Evolutionary conservation across 768 basidiomycete genomes (phyloP).

Genomic region (Boletus tylopilopsis): DNA sequence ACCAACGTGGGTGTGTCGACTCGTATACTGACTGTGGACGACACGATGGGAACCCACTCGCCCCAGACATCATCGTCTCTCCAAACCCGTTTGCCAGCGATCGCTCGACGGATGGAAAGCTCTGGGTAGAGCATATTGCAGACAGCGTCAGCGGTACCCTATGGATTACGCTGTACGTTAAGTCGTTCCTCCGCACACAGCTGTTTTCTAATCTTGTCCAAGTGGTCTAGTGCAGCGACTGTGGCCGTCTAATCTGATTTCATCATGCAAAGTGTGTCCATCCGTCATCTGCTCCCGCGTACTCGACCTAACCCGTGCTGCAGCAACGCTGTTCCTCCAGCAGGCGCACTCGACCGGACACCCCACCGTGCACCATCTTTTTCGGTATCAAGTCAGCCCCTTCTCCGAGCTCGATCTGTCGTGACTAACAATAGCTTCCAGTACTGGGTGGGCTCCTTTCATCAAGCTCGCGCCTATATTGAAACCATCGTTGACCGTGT

Average conservation of each 20-base stretch:
- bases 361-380: conserved; percentile 49
- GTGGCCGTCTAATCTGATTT: conserved; percentile 56
- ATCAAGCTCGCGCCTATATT: conserved; percentile 17
- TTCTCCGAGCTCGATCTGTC: not conserved
- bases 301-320: not conserved
- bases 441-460: conserved; percentile 41
- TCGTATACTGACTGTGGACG: conserved; percentile 50
- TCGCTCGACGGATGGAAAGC: conserved; percentile 45
- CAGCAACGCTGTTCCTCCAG: conserved; percentile 42
- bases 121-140: conserved; percentile 50
- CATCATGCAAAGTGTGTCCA: conserved; percentile 35
- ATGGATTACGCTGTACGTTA: conserved; percentile 50
- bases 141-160: conserved; percentile 36
- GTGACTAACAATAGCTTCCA: conserved; percentile 16
- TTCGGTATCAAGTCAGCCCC: conserved; percentile 50
- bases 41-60: conserved; percentile 42
- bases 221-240: conserved; percentile 43
- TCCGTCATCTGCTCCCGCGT: not conserved
- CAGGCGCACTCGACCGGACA: conserved; percentile 45
- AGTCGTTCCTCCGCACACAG: no score
- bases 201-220: no score
- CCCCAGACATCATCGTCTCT: conserved; percentile 39
- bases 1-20: conserved; percentile 50
- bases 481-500: not conserved
- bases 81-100: conserved; percentile 47